A percentile compares a stretch with the other conserved stretches of the same genome.
These are phyloP conservation scores for Russula dissimulans DNA, from an alignment of 768 basidiomycete species.

Conservation along the genomic window DNA sequence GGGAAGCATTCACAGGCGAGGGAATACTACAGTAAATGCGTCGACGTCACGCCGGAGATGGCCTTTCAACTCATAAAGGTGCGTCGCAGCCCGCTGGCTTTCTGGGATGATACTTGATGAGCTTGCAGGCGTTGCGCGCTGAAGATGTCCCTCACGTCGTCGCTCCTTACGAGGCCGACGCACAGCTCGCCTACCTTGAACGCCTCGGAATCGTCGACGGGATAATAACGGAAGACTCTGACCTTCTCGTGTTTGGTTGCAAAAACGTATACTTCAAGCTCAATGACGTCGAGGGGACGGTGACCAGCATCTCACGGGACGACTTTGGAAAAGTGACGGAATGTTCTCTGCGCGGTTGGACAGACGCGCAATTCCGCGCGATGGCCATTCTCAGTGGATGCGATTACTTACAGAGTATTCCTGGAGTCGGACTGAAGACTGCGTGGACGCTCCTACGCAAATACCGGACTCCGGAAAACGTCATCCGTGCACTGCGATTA, in stretches of 20 bases:
- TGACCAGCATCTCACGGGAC: slow-evolving; percentile 53
- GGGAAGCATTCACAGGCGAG: slow-evolving; percentile 76
- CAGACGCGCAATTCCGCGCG: slow-evolving; percentile 79
- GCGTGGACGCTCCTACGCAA: slow-evolving; percentile 76
- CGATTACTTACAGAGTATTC: slow-evolving; percentile 86
- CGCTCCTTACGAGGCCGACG: slow-evolving; percentile 97
- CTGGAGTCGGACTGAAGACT: slow-evolving; percentile 89
- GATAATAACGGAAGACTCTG: slow-evolving; percentile 96
- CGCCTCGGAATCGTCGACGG: slow-evolving; percentile 73
- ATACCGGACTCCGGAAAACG: slow-evolving; percentile 80
- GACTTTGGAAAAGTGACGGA: slow-evolving; percentile 59
- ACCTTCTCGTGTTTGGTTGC: slow-evolving; percentile 96
- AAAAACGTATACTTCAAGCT: slow-evolving; percentile 89
- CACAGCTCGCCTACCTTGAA: slow-evolving; percentile 91
- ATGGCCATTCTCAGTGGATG: slow-evolving; percentile 94
- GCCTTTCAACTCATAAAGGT: slow-evolving; percentile 97
- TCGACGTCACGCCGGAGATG: slow-evolving; percentile 97
- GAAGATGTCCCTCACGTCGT: slow-evolving; percentile 81
- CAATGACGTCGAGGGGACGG: slow-evolving; percentile 56
- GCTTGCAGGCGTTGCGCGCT: slow-evolving; percentile 65
- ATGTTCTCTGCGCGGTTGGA: slow-evolving; percentile 82
- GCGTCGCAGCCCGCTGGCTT: slow-evolving; percentile 3
- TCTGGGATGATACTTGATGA: background rate
- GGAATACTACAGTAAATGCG: slow-evolving; percentile 80
- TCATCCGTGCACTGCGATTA: slow-evolving; percentile 59